These are phyloP conservation scores for Aphanomyces cochlioides DNA, from an alignment of 352 stramenopile species.

Conservation along the genomic window DNA sequence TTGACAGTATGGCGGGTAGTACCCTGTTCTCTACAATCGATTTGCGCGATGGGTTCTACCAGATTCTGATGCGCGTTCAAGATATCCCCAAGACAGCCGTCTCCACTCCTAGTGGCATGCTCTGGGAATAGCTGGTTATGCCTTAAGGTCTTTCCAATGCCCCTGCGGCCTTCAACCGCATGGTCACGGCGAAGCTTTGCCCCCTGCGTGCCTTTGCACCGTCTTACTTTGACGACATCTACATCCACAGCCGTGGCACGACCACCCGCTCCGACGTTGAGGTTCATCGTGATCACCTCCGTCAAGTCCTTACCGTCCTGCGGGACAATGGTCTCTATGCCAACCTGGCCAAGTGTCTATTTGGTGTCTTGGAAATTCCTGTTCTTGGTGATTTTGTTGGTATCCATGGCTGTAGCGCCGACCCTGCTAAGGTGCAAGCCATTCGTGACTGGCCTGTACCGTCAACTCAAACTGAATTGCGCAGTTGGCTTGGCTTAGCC, in stretches of 20 bases:
- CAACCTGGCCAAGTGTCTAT: conserved; percentile 33
- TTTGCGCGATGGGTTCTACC: conserved; percentile 38
- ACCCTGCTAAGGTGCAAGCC: conserved; percentile 14
- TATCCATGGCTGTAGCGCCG: conserved; percentile 8
- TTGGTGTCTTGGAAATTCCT: conserved; percentile 27
- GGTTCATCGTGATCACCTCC: conserved; percentile 33
- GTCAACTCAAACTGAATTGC: conserved; percentile 28
- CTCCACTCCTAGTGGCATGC: conserved; percentile 29
- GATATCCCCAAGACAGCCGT: conserved; percentile 34
- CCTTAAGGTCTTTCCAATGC: conserved; percentile 35
- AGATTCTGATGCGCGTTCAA: conserved; percentile 29
- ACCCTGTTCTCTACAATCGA: conserved; percentile 39
- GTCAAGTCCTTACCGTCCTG: conserved; percentile 29
- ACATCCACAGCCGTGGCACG: conserved; percentile 31
- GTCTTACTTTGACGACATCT: conserved; percentile 40
- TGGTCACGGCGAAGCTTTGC: conserved; percentile 34
- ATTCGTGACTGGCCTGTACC: conserved; percentile 31
- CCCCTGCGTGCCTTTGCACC: conserved; percentile 28
- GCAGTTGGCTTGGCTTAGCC: conserved; percentile 18
- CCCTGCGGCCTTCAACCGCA: conserved; percentile 40
- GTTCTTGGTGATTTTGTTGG: conserved; percentile 35
- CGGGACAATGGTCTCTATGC: conserved; percentile 35
- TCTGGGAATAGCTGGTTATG: conserved; percentile 40
- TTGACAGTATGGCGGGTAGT: conserved; percentile 34
- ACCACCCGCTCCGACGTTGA: neutral